phyloP scores from a whole-genome alignment of 805 yeast genomes.

The Tetrapisispora namnaoensis region DNA sequence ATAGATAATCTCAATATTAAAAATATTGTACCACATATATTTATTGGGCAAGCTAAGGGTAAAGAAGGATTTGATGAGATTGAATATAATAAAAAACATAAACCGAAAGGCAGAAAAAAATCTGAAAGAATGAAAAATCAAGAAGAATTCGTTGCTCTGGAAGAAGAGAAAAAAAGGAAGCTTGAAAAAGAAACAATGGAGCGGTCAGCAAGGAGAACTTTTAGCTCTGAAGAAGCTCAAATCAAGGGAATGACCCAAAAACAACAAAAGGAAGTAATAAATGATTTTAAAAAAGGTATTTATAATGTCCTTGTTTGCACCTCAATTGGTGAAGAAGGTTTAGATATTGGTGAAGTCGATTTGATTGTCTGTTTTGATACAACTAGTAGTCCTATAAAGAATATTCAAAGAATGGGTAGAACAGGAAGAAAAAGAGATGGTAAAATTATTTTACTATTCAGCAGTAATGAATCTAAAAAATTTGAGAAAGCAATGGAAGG shows the following conservation, averaged over 20 bases:
- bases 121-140: conserved; percentile 26
- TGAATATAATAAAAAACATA: conserved; percentile 35
- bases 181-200: conserved; percentile 28
- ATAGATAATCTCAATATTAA: conserved; percentile 36
- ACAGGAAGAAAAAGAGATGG: conserved; percentile 96
- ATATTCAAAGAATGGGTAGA: conserved; percentile 93
- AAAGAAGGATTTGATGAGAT: conserved; percentile 59
- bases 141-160: conserved; percentile 24
- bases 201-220: conserved; percentile 35
- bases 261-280: conserved; percentile 69
- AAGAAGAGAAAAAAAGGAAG: conserved; percentile 26
- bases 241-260: conserved; percentile 84
- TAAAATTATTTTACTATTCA: conserved; percentile 59
- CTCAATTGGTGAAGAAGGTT: conserved; percentile 96
- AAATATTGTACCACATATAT: conserved; percentile 61
- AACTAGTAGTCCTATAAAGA: conserved; percentile 86
- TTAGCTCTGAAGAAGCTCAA: conserved; percentile 69
- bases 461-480: conserved; percentile 68
- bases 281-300: conserved; percentile 59
- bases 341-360: conserved; percentile 97
- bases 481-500: conserved; percentile 80
- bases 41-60: conserved; percentile 84
- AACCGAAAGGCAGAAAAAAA: conserved; percentile 37
- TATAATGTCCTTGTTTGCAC: conserved; percentile 87
- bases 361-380: conserved; percentile 87